A percentile compares a stretch with the other conserved stretches of the same genome.
Evolutionary conservation across 352 stramenopile genomes (phyloP).

Genomic region (Globisporangium uncinulatum): DNA sequence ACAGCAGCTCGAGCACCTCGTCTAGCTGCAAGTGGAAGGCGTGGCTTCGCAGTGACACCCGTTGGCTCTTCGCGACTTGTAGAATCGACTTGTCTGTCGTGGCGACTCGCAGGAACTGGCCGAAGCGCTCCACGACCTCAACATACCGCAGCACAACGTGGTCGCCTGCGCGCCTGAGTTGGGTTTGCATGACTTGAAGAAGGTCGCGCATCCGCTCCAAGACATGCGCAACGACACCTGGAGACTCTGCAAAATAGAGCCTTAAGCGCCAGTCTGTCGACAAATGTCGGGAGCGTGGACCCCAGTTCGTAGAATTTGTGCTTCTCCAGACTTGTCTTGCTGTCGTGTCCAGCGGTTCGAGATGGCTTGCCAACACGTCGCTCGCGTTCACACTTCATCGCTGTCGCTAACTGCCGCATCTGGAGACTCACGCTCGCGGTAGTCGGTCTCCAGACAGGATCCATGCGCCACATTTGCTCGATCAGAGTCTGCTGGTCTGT

Average conservation of each 20-base stretch:
- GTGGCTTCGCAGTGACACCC: background rate
- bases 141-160: background rate
- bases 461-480: background rate
- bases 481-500: background rate
- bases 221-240: too few species aligned
- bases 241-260: too few species aligned
- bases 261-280: background rate
- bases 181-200: too few species aligned
- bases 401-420: background rate
- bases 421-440: background rate
- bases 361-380: background rate
- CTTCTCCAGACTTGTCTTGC: background rate
- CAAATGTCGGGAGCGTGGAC: background rate
- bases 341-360: background rate
- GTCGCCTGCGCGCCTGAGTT: too few species aligned
- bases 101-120: background rate
- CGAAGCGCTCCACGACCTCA: constrained; percentile 1
- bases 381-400: background rate
- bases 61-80: constrained; percentile 2
- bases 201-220: too few species aligned
- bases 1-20: background rate
- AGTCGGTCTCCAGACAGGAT: background rate
- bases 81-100: background rate
- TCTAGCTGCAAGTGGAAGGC: constrained; percentile 1
- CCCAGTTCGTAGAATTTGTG: background rate